Conservation (phyloP, 176 grass and related monocot species). For the Paspalum notatum region DNA sequence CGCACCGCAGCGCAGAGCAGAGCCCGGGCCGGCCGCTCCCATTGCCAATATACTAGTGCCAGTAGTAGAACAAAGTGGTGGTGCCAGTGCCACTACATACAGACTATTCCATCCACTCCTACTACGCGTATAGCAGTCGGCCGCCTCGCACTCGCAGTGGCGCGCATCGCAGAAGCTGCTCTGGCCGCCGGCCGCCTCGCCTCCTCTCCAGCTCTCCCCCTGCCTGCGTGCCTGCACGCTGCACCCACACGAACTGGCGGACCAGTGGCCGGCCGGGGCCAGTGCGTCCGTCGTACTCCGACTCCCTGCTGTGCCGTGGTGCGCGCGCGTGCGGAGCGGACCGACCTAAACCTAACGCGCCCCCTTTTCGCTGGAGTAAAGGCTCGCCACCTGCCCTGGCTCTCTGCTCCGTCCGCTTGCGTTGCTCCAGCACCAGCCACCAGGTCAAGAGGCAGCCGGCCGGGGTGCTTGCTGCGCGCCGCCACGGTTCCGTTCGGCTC, state of each 20-base stretch:
- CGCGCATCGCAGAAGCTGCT: background rate
- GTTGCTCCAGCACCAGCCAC: too few species aligned
- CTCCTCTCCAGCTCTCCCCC: background rate
- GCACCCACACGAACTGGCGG: background rate
- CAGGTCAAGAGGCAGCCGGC: background rate
- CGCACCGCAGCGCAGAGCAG: background rate
- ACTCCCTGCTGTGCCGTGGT: background rate
- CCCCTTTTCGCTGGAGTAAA: conserved; percentile 11
- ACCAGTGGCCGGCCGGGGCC: conserved; percentile 15
- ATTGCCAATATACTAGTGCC: conserved; percentile 4
- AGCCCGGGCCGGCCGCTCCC: too few species aligned
- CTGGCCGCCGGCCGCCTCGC: background rate
- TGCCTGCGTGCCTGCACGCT: conserved; percentile 1
- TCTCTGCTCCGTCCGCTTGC: conserved; percentile 9
- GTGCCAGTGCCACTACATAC: background rate
- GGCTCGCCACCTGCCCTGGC: background rate
- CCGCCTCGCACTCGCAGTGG: too few species aligned
- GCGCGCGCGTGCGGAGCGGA: conserved; percentile 7
- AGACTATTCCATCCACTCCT: background rate
- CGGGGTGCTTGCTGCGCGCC: background rate
- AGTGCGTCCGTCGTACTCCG: background rate
- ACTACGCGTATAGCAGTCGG: too few species aligned
- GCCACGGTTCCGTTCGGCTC: background rate
- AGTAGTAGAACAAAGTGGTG: conserved; percentile 8
- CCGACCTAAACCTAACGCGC: conserved; percentile 25